A percentile compares a stretch with the other conserved stretches of the same genome.
Conservation (phyloP, 257 asterid genomes). For the Solanum megistacrolobum region DNA sequence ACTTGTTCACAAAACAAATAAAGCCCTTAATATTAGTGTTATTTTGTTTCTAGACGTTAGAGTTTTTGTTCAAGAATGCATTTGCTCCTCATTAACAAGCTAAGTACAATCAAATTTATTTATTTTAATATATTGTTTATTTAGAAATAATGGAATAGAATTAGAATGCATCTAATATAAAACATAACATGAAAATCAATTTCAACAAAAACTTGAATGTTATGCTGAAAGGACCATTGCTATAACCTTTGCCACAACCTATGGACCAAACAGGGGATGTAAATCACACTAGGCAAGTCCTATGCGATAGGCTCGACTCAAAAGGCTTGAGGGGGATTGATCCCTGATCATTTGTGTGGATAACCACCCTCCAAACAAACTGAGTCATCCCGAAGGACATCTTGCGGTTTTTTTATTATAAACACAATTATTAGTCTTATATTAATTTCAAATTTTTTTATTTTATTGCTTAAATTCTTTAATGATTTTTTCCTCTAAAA, state of each 20-base stretch:
- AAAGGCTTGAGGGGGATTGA: no score
- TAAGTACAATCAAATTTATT: no score
- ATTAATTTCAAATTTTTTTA: not conserved
- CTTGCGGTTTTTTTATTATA: not conserved
- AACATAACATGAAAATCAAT: not conserved
- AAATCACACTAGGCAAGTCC: fast-evolving
- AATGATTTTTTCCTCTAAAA: not conserved
- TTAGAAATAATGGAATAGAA: not conserved
- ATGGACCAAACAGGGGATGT: not conserved
- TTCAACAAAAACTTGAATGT: not conserved
- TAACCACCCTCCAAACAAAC: no score
- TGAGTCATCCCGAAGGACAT: not conserved
- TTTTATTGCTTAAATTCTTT: not conserved
- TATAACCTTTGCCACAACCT: not conserved
- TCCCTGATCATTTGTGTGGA: fast-evolving
- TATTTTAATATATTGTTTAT: no score
- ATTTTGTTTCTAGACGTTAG: no score
- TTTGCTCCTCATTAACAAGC: no score
- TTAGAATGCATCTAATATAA: not conserved
- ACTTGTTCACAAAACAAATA: no score
- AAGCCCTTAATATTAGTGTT: no score
- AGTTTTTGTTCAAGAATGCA: no score
- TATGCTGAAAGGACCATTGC: not conserved
- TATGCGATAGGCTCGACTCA: not conserved
- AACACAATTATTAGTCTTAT: not conserved